These are phyloP conservation scores for Immersiella caudata DNA, from an alignment of 495 filamentous ascomycete species.

Conservation along the genomic window DNA sequence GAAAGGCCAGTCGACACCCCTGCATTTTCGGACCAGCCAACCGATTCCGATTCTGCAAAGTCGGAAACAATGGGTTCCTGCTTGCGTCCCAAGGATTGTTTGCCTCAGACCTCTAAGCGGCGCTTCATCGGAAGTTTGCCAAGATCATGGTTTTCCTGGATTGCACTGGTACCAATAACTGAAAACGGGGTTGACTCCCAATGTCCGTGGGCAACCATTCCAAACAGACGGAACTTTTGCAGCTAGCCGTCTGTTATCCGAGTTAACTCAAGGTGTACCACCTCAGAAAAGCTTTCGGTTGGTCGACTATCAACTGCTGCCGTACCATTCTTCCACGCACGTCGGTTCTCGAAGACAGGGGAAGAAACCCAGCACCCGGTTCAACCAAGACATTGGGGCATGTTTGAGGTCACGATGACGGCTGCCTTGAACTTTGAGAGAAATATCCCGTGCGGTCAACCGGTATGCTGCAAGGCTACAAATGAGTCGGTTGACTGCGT, in stretches of 20 bases:
- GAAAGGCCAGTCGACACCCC: not conserved
- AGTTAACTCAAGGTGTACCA: not conserved
- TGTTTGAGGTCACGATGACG: not conserved
- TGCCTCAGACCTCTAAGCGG: slow-evolving; percentile 5
- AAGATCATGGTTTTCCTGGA: not conserved
- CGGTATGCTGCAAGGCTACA: not conserved
- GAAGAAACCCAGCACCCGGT: not conserved
- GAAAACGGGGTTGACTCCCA: not conserved
- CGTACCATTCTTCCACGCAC: not conserved
- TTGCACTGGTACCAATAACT: not conserved
- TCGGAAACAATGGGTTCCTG: slow-evolving; percentile 2
- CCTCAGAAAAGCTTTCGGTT: not conserved
- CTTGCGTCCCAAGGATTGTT: not conserved
- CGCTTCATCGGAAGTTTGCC: slow-evolving; percentile 11
- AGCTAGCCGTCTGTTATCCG: not conserved
- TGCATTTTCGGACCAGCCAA: not conserved
- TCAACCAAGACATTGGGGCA: not conserved
- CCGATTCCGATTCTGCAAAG: not conserved
- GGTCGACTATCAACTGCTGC: not conserved
- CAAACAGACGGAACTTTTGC: not conserved
- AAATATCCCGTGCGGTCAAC: not conserved
- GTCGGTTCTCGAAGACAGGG: not conserved
- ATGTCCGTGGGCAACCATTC: not conserved
- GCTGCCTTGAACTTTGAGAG: not conserved
- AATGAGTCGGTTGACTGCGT: slow-evolving; percentile 3